phyloP scores from a whole-genome alignment of 2,329 filamentous ascomycete genomes.

The Colletotrichum abscissum region DNA sequence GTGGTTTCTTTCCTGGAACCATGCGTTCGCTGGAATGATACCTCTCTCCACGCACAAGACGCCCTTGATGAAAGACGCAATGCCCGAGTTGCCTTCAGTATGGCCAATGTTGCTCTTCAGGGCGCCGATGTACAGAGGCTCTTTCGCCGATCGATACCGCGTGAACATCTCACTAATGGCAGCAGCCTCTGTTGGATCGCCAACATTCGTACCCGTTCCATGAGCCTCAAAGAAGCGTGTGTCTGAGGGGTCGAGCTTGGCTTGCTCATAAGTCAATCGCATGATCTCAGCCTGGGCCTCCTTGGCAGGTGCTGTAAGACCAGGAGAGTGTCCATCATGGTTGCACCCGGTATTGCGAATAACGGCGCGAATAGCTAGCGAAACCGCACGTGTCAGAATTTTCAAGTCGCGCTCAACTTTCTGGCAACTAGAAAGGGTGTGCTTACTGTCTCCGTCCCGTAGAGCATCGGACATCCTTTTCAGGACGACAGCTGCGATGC shows the following conservation, averaged over 20 bases:
- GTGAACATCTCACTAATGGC: slow-evolving; percentile 58
- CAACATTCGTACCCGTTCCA: slow-evolving; percentile 66
- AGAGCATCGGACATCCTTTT: slow-evolving; percentile 9
- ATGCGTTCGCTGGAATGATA: slow-evolving; percentile 43
- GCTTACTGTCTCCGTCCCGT: not conserved
- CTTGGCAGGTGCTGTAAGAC: slow-evolving; percentile 46
- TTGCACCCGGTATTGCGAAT: slow-evolving; percentile 50
- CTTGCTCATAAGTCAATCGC: slow-evolving; percentile 47
- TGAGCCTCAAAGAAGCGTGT: slow-evolving; percentile 55
- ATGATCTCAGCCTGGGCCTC: slow-evolving; percentile 48
- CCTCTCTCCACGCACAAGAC: slow-evolving; percentile 42
- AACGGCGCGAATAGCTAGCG: slow-evolving; percentile 59
- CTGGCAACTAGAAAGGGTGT: not conserved
- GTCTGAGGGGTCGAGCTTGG: slow-evolving; percentile 41
- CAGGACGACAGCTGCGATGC: slow-evolving; percentile 63
- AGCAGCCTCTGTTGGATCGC: slow-evolving; percentile 64
- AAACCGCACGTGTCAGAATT: slow-evolving; percentile 68
- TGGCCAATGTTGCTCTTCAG: slow-evolving; percentile 41
- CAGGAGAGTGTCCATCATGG: slow-evolving; percentile 53
- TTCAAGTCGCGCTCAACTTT: slow-evolving; percentile 44
- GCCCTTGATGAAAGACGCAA: slow-evolving; percentile 41
- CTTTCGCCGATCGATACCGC: slow-evolving; percentile 45
- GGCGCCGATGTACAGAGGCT: slow-evolving; percentile 39
- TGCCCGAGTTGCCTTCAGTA: slow-evolving; percentile 36
- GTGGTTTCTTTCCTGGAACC: slow-evolving; percentile 43